Base-by-base conservation (phyloP, 768 basidiomycete species). In the Amanita rubescens region DNA sequence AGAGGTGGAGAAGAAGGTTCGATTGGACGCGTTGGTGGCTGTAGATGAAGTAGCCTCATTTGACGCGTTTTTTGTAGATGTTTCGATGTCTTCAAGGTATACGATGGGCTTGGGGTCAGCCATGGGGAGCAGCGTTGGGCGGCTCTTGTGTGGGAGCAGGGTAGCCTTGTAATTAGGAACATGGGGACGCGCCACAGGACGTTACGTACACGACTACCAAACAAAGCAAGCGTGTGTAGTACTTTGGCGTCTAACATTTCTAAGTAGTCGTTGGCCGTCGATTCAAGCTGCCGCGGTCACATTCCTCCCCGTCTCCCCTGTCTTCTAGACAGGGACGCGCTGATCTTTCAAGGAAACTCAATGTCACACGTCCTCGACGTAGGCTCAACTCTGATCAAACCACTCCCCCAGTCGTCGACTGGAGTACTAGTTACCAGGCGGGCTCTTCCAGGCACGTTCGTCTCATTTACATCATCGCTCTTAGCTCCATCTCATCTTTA, bases 381-480 rank as follows among this genome's bases (percentile, higher is more conserved):
- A 62, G 73, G 47, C 57, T 63, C 30, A 69, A 68, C 51, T 73
- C 71, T 19, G 62, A 62, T 46, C 60, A 25, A 54, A 49, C 25
- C 35, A 58, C 2, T 51, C 44, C 49, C 61, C 55, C 69, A 54
- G 67, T 67, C 55, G 62, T 82, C 59, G 89, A 84, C 59, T 81
- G 89, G 83, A 92, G 87, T 62, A 90, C 89, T 11, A 91, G 89
- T 59, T 92, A 92, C 68, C 85, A 90, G 55, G 90, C 84, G 25
- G 90, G 90, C 42, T 88, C 88, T 32, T 90, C 88, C 9, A 81
- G 85, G 87, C 86, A 61, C 57, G 78, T n/a, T 20, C 20, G 33
- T 55, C 17, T 50, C 33, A 10, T 24, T 43, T 17, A 30, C 46
- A 2, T 27, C 37, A 27, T 35, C 19, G 44, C 48, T 47, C 24